Evolutionary conservation across 2,329 filamentous ascomycete species (phyloP), one percentile per base, ranked within the genome.

Genomic region (Cordyceps cicadae): DNA sequence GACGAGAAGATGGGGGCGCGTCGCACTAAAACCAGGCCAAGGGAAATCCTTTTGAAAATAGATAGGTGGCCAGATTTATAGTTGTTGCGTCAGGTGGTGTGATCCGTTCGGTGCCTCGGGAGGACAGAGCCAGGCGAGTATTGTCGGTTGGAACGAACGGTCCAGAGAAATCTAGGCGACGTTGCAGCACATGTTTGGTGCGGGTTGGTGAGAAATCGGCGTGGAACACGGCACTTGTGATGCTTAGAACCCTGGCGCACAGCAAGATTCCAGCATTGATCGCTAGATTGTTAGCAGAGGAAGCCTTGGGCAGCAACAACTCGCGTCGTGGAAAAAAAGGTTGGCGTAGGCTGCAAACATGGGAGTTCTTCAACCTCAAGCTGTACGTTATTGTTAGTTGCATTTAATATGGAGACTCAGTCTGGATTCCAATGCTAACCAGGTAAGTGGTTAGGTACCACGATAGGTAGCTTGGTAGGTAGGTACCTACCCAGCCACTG

Each of bases 321-420:
- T 32, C 58, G 58, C 45, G 58, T 60, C 51, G 51, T 54, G 43
- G 41, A 29, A 41, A 60, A 60, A 49, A 48, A 39, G 50, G 51
- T 41, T 54, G 51, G 50, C 58, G 51, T 39, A 43, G 51, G 51
- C 51, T 60, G 51, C 51, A 54, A 59, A 60, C 58, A 60, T 41
- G 50, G 43, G 58, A 60, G 46, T 43, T 39, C 49, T 59, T n/a
- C 48, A 43, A 37, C 34, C 39, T 32, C 46, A 21, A 48, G 55
- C 48, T 46, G 41, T n/a, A 45, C 34, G 2, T 29, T 43, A n/a
- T 60, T 60, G 58, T 54, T 60, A 60, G 58, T 60, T 60, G 58
- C 58, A 60, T 60, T 48, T 60, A 60, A 37, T 60, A 9, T 48
- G 58, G 58, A 43, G 19, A 41, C 24, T 15, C 26, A 53, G 5